Evolutionary conservation across 177 flowering plant species (phyloP).

Genomic region (Telopea speciosissima): DNA sequence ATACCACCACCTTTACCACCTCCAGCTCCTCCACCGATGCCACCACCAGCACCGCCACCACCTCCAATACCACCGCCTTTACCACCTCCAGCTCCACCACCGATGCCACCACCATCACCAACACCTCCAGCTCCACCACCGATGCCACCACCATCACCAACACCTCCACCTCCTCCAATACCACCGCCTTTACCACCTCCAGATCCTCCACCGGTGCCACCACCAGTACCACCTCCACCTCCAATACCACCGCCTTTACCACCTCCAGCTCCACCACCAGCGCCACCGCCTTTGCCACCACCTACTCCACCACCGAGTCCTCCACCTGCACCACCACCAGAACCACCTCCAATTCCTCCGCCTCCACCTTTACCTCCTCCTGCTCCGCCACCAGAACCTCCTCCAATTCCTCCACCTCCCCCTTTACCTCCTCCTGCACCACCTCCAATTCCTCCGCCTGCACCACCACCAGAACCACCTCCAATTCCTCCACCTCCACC

Average conservation of each 20-base stretch:
- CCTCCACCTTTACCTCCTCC: constrained; percentile 9
- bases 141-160: too few species aligned
- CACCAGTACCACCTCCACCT: constrained; percentile 1
- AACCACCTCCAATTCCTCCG: neutral
- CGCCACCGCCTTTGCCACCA: constrained; percentile 18
- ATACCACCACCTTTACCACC: constrained; percentile 18
- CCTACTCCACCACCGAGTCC: constrained; percentile 14
- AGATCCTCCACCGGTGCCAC: neutral
- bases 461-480: constrained; percentile 16
- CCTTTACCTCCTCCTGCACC: too few species aligned
- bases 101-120: too few species aligned
- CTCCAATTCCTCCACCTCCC: constrained; percentile 11
- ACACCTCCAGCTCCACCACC: neutral
- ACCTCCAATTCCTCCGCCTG: constrained; percentile 15
- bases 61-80: too few species aligned
- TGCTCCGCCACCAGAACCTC: constrained; percentile 10
- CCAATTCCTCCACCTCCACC: constrained; percentile 15
- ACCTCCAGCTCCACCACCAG: constrained; percentile 15
- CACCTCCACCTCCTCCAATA: too few species aligned
- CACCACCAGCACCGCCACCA: constrained; percentile 3
- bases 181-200: neutral
- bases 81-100: too few species aligned
- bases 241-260: constrained; percentile 5
- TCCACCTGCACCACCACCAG: constrained; percentile 14
- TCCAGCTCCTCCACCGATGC: constrained; percentile 10